These are phyloP conservation scores for Tylopilus cervinicoccineus DNA, from an alignment of 768 basidiomycete genomes.

Conservation along the genomic window DNA sequence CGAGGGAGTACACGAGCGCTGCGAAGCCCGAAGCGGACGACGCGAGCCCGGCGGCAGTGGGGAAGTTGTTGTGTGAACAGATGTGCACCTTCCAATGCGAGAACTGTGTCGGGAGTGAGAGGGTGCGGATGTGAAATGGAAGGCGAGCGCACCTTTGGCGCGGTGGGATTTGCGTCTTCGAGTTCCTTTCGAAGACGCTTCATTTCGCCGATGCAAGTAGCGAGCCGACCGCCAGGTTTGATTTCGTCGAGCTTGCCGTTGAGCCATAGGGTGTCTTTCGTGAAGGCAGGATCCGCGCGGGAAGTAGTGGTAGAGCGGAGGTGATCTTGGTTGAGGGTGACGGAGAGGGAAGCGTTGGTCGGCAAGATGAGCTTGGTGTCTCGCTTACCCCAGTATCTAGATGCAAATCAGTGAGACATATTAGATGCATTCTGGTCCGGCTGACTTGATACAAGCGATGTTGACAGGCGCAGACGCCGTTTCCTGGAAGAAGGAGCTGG, in stretches of 20 bases:
- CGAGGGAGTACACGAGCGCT: constrained; percentile 86
- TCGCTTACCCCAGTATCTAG: constrained; percentile 98
- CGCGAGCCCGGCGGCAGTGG: constrained; percentile 96
- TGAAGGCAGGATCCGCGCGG: constrained; percentile 71
- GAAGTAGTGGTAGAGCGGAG: constrained; percentile 92
- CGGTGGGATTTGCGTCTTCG: constrained; percentile 63
- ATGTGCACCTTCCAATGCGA: constrained; percentile 70
- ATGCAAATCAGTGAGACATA: constrained; percentile 5
- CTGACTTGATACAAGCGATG: constrained; percentile 96
- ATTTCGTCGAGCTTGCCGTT: constrained; percentile 92
- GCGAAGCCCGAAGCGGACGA: constrained; percentile 98
- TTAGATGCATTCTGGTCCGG: not conserved
- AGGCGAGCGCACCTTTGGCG: constrained; percentile 53
- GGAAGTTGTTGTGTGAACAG: constrained; percentile 96
- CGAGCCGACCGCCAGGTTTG: constrained; percentile 71
- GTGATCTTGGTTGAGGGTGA: constrained; percentile 95
- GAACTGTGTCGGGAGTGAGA: constrained; percentile 13
- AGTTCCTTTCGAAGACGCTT: constrained; percentile 68
- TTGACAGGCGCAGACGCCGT: constrained; percentile 94
- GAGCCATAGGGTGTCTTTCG: constrained; percentile 84
- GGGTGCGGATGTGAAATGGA: not conserved
- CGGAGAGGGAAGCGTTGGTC: constrained; percentile 97
- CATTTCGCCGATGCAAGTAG: constrained; percentile 86
- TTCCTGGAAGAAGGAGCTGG: constrained; percentile 66
- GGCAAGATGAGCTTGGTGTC: constrained; percentile 93